These are phyloP conservation scores for Larix sibirica DNA, from an alignment of 83 land plant genomes.

Conservation along the genomic window DNA sequence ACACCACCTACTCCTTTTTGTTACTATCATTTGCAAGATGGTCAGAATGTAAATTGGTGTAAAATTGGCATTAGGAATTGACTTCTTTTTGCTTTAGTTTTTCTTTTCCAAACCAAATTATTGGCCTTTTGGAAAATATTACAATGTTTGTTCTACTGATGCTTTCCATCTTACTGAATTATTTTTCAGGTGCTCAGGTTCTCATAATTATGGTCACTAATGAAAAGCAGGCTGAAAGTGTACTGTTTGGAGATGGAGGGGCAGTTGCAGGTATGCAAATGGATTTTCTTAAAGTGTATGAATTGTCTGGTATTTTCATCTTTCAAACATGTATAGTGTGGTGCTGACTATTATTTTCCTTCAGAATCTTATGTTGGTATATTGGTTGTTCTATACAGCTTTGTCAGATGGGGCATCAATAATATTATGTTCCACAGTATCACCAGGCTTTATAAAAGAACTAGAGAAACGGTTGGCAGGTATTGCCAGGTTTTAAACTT, in stretches of 20 bases:
- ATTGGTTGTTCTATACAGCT: constrained; percentile 47
- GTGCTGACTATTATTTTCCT: neutral
- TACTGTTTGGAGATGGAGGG: constrained; percentile 76
- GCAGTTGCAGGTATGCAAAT: constrained; percentile 68
- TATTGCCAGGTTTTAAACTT: constrained; percentile 20
- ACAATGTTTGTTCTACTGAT: neutral
- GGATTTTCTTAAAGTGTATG: neutral
- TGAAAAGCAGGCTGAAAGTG: constrained; percentile 88
- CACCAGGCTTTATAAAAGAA: constrained; percentile 70
- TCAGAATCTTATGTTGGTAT: neutral
- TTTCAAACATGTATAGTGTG: neutral
- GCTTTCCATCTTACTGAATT: neutral
- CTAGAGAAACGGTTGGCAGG: constrained; percentile 72
- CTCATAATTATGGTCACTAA: constrained; percentile 93
- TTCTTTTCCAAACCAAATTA: neutral
- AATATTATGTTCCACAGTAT: constrained; percentile 88
- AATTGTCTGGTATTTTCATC: neutral
- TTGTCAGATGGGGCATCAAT: constrained; percentile 74
- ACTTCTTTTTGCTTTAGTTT: neutral
- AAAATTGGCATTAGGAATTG: neutral
- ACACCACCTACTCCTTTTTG: too few species aligned
- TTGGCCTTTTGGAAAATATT: neutral
- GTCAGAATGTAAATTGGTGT: too few species aligned
- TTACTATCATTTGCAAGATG: too few species aligned
- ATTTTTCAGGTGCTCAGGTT: constrained; percentile 74